A percentile compares a stretch with the other conserved stretches of the same genome.
Evolutionary conservation across 345 rosid species (phyloP).

Genomic region (Draba incana): DNA sequence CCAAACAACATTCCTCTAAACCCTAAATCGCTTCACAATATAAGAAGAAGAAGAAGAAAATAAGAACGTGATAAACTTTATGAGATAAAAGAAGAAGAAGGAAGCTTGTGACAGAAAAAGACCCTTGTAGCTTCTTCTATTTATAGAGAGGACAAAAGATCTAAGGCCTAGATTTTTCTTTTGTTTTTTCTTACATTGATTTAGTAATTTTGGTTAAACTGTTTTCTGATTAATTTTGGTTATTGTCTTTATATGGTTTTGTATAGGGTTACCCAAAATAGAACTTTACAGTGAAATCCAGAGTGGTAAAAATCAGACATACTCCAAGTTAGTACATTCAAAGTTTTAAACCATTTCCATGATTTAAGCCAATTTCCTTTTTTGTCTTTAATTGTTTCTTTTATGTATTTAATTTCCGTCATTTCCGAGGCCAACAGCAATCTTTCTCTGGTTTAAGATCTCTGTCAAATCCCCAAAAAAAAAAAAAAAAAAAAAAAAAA

Average conservation of each 20-base stretch:
- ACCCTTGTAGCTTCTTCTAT: constrained; percentile 31
- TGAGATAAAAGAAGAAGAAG: constrained; percentile 4
- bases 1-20: constrained; percentile 62
- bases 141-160: constrained; percentile 38
- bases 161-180: constrained; percentile 36
- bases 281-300: constrained; percentile 26
- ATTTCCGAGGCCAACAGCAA: constrained; percentile 48
- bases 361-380: constrained; percentile 1
- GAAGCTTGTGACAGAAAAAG: constrained; percentile 27
- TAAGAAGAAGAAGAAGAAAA: constrained; percentile 12
- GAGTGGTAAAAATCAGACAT: constrained; percentile 42
- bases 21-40: constrained; percentile 35
- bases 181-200: constrained; percentile 34
- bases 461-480: constrained; percentile 22
- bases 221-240: constrained; percentile 34
- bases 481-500: constrained; percentile 8
- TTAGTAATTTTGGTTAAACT: constrained; percentile 30
- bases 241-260: constrained; percentile 26
- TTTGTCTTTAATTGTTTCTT: constrained; percentile 22
- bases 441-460: constrained; percentile 34
- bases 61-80: constrained; percentile 4
- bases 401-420: constrained; percentile 32
- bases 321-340: constrained; percentile 40
- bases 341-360: constrained; percentile 30
- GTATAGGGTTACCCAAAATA: constrained; percentile 38